These are phyloP conservation scores for Hymenoscyphus albidus DNA, from an alignment of 2,329 filamentous ascomycete genomes.

Conservation along the genomic window DNA sequence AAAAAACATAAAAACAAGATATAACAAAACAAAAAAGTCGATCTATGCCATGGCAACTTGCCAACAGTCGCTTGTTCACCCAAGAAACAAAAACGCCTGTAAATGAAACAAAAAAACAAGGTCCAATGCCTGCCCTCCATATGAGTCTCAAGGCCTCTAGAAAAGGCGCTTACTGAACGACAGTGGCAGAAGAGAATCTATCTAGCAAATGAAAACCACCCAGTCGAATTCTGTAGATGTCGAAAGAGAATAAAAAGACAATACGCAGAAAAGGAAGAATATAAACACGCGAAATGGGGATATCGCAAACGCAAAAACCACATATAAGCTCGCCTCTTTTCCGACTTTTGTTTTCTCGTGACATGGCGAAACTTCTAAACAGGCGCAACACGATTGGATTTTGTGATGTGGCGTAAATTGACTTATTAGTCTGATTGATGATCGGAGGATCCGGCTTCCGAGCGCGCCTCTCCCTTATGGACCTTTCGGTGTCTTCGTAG, in stretches of 20 bases:
- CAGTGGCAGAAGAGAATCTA: slow-evolving; percentile 19
- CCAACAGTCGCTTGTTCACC: not conserved
- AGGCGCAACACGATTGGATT: not conserved
- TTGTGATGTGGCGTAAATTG: not conserved
- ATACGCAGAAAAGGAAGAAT: slow-evolving; percentile 13
- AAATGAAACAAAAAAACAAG: slow-evolving; percentile 9
- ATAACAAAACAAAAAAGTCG: slow-evolving; percentile 6
- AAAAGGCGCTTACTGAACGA: slow-evolving; percentile 15
- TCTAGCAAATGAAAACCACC: slow-evolving; percentile 13
- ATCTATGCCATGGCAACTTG: not conserved
- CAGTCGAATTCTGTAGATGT: slow-evolving; percentile 8
- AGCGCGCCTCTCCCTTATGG: slow-evolving; percentile 72
- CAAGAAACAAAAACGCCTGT: slow-evolving; percentile 12
- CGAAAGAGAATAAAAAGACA: not conserved
- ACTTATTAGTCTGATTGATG: slow-evolving; percentile 48
- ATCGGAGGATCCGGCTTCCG: slow-evolving; percentile 60
- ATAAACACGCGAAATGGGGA: slow-evolving; percentile 23
- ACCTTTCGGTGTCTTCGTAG: slow-evolving; percentile 92
- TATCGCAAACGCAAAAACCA: slow-evolving; percentile 16
- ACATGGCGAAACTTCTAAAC: slow-evolving; percentile 5
- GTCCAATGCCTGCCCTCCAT: slow-evolving; percentile 8
- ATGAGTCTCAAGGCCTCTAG: slow-evolving; percentile 1
- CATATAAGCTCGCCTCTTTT: slow-evolving; percentile 1
- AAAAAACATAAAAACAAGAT: slow-evolving; percentile 4
- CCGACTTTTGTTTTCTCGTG: slow-evolving; percentile 12